These are phyloP conservation scores for Colletotrichum abscissum DNA, from an alignment of 2,329 filamentous ascomycete genomes.

Conservation along the genomic window DNA sequence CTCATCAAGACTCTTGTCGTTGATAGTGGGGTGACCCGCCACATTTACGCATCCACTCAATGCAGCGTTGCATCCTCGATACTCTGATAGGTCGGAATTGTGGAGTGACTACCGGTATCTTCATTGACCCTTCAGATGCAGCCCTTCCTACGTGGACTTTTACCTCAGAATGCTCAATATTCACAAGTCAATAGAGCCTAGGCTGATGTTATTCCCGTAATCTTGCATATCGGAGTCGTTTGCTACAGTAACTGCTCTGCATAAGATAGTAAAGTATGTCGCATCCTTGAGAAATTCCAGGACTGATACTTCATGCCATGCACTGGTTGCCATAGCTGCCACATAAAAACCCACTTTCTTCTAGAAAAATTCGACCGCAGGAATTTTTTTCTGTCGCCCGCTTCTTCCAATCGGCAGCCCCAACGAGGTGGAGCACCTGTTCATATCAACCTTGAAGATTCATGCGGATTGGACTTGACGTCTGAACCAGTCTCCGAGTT, in stretches of 20 bases:
- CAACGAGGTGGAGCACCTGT: background rate
- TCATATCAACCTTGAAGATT: background rate
- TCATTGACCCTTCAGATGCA: too few species aligned
- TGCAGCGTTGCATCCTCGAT: background rate
- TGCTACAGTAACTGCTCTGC: too few species aligned
- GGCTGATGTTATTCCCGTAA: too few species aligned
- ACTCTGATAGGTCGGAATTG: background rate
- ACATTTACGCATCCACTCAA: background rate
- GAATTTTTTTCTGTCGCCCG: background rate
- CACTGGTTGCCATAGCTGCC: background rate
- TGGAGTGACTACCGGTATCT: background rate
- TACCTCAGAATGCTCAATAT: too few species aligned
- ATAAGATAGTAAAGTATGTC: too few species aligned
- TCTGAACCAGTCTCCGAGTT: too few species aligned
- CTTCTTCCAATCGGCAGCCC: background rate
- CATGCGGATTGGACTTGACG: background rate
- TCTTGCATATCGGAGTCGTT: too few species aligned
- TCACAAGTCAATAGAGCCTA: too few species aligned
- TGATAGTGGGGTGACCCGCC: background rate
- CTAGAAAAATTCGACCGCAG: slow-evolving; percentile 1
- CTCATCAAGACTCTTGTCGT: background rate
- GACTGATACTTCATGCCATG: too few species aligned
- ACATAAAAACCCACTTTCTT: background rate
- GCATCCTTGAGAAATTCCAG: too few species aligned
- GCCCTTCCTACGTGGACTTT: too few species aligned